Base-by-base conservation (phyloP, 345 rosid species). In the Theobroma cacao region DNA sequence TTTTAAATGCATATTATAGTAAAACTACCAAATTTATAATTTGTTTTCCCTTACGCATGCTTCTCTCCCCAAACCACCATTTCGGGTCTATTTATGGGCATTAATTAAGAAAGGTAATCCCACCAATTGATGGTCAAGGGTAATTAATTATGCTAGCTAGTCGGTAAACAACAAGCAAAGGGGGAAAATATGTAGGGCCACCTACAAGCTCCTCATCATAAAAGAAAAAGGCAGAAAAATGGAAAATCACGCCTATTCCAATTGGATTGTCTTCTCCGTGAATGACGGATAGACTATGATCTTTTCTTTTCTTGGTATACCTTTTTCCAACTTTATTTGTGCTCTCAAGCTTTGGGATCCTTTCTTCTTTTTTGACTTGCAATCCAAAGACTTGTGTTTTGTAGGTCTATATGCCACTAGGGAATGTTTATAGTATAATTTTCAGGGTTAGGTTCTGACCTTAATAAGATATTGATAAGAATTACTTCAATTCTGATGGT, bases 331-430 rank as follows among this genome's bases (percentile, higher is more conserved):
- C 47, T 53, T 55, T 55, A 22, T n/a, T 55, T 17, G 64, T 38
- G 33, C 24, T 55, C 31, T 55, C 7, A 36, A 36, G 34, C 76
- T 22, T 38, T 56, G 22, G 43, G 64, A 34, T 36, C 30, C 52
- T 6, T n/a, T n/a, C n/a, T 74, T 4, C 15, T 20, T 55, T 72
- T 22, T 55, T 55, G 33, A n/a, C 64, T 55, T 50, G 43, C 61
- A 10, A 71, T 31, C 15, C 59, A 31, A 71, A 71, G 74, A 70
- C 74, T 70, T 3, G 18, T 70, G 74, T 70, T 69, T 45, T 28
- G 73, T 69, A 45, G 55, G 36, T 43, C 74, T 47, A 45, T 41
- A 43, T 15, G 24, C 28, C 74, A 18, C 36, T 50, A 41, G 28
- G 41, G 59, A 71, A 71, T 47, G 36, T 7, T 28, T 28, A 70